phyloP scores from a whole-genome alignment of 2,329 filamentous ascomycete species.

The Fusarium vanettenii region DNA sequence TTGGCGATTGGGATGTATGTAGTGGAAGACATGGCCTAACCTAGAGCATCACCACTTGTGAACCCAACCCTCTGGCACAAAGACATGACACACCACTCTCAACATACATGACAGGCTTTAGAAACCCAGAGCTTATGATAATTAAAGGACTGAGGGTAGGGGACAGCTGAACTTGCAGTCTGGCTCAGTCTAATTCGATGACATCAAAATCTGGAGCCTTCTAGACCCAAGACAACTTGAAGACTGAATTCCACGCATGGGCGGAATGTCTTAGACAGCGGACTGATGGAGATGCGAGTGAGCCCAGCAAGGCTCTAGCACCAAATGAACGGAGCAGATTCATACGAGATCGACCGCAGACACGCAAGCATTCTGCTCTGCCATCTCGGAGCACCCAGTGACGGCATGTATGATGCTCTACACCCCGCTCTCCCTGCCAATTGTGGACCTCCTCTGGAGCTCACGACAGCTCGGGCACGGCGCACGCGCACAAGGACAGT shows the following conservation, averaged over 20 bases:
- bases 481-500: slow-evolving; percentile 15
- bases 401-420: background rate
- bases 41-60: background rate
- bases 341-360: background rate
- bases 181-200: background rate
- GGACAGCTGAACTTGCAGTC: background rate
- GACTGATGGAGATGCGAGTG: background rate
- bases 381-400: background rate
- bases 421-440: background rate
- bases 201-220: background rate
- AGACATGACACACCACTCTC: background rate
- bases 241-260: background rate
- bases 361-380: background rate
- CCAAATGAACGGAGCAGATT: background rate
- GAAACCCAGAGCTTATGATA: background rate
- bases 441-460: background rate
- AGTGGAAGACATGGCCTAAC: background rate
- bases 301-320: background rate
- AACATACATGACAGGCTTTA: background rate
- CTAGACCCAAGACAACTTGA: background rate
- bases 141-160: background rate
- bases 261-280: background rate
- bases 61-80: background rate
- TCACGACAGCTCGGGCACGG: background rate
- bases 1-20: background rate